phyloP scores from a whole-genome alignment of 371 early-diverging fungal species.

The Amoeboaphelidium protococcarum region DNA sequence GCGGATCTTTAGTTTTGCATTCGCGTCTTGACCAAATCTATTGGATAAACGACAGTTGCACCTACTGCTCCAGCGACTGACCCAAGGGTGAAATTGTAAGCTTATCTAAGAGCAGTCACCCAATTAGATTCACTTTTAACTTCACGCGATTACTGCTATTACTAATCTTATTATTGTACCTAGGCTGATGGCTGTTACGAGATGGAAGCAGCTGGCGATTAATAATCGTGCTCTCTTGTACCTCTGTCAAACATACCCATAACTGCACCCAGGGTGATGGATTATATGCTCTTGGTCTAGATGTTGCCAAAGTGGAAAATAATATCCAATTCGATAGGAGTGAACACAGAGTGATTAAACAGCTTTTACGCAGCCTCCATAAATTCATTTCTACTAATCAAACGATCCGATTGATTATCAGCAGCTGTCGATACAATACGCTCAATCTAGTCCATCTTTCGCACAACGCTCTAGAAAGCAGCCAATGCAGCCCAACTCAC shows the following conservation, averaged over 20 bases:
- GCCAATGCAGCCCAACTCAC: conserved; percentile 25
- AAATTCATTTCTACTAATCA: conserved; percentile 31
- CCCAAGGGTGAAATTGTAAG: conserved; percentile 52
- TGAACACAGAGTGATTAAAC: conserved; percentile 32
- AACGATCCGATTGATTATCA: conserved; percentile 20
- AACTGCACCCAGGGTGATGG: conserved; percentile 3
- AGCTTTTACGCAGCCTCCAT: conserved; percentile 24
- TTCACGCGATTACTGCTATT: too few relatives aligned
- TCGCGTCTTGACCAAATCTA: conserved; percentile 90
- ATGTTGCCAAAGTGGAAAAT: conserved; percentile 47
- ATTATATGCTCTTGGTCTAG: not conserved
- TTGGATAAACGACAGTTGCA: conserved; percentile 84
- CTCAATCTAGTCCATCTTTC: conserved; percentile 42
- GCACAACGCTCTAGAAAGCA: conserved; percentile 43
- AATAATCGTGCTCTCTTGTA: too few relatives aligned
- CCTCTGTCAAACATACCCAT: conserved; percentile 5
- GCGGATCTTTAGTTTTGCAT: conserved; percentile 91
- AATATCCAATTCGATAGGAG: conserved; percentile 57
- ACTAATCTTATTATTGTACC: too few relatives aligned
- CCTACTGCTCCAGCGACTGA: conserved; percentile 86
- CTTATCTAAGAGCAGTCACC: conserved; percentile 14
- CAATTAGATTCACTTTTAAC: too few relatives aligned
- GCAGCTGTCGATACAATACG: conserved; percentile 26
- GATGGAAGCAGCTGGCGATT: too few relatives aligned
- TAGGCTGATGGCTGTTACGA: too few relatives aligned